Percentiles rank a stretch among this genome's conserved stretches.
These are phyloP conservation scores for Termitomyces sp. DNA, from an alignment of 1,284 basidiomycete species.

Conservation along the genomic window DNA sequence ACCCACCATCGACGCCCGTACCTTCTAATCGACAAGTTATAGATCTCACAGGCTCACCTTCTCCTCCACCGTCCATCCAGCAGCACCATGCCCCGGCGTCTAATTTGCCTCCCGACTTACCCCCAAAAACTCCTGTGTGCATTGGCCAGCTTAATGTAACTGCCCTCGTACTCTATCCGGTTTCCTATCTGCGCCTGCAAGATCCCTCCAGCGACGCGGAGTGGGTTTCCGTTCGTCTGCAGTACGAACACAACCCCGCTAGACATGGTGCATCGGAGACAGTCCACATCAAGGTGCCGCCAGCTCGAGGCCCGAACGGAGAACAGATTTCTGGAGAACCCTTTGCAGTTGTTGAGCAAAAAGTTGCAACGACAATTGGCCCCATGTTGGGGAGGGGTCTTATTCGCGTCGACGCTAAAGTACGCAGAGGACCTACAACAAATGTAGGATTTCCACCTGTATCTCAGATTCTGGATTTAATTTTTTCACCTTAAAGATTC, in stretches of 20 bases:
- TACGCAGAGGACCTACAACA: slow-evolving; percentile 54
- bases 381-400: slow-evolving; percentile 80
- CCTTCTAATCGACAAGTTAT: slow-evolving; percentile 50
- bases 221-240: slow-evolving; percentile 74
- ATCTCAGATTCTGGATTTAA: slow-evolving; percentile 3
- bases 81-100: slow-evolving; percentile 20
- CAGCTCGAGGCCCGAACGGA: slow-evolving; percentile 41
- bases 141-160: slow-evolving; percentile 82
- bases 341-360: slow-evolving; percentile 85
- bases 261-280: slow-evolving; percentile 63
- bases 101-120: slow-evolving; percentile 46
- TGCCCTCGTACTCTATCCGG: slow-evolving; percentile 83
- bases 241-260: slow-evolving; percentile 60
- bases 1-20: slow-evolving; percentile 20
- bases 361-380: slow-evolving; percentile 71
- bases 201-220: slow-evolving; percentile 48
- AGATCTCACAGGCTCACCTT: slow-evolving; percentile 72
- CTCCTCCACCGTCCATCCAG: slow-evolving; percentile 49
- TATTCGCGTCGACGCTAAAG: slow-evolving; percentile 79
- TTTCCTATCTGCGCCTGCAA: slow-evolving; percentile 60
- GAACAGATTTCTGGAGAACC: slow-evolving; percentile 54
- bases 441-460: slow-evolving; percentile 45
- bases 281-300: slow-evolving; percentile 76
- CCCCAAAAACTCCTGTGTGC: slow-evolving; percentile 78
- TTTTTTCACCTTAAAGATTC: slow-evolving; percentile 45